Conservation (phyloP, 2,329 filamentous ascomycete genomes). For the Proliferodiscus dingleyae region DNA sequence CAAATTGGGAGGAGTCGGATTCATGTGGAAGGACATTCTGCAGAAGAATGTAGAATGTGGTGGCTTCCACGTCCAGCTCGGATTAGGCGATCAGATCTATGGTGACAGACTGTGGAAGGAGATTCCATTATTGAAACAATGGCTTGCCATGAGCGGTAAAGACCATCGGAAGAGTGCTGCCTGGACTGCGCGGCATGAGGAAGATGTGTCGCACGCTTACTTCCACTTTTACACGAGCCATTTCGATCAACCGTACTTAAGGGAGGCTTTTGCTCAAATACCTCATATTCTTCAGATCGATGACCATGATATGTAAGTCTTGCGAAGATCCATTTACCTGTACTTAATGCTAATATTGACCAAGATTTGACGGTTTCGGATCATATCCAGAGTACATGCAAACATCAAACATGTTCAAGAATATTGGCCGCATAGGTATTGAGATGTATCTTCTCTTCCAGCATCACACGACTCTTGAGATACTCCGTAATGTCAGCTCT, state of each 20-base stretch:
- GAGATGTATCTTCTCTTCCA: conserved; percentile 99
- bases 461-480: conserved; percentile 92
- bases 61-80: conserved; percentile 91
- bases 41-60: conserved; percentile 96
- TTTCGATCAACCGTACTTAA: conserved; percentile 91
- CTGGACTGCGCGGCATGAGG: conserved; percentile 93
- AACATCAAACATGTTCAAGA: conserved; percentile 94
- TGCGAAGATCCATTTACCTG: neutral
- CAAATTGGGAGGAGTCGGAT: conserved; percentile 80
- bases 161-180: conserved; percentile 84
- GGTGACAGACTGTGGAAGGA: conserved; percentile 96
- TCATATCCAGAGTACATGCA: conserved; percentile 99
- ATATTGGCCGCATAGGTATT: conserved; percentile 89
- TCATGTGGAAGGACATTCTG: conserved; percentile 99
- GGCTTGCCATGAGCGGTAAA: conserved; percentile 88
- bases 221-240: conserved; percentile 99
- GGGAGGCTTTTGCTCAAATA: conserved; percentile 96
- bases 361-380: conserved; percentile 90
- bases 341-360: conserved; percentile 11
- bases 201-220: conserved; percentile 92
- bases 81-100: conserved; percentile 90
- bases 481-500: conserved; percentile 81
- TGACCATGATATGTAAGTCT: conserved; percentile 92
- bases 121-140: conserved; percentile 87
- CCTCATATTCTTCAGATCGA: conserved; percentile 90